Conservation (phyloP, 768 basidiomycete genomes). For the Termitomyces sp. region DNA sequence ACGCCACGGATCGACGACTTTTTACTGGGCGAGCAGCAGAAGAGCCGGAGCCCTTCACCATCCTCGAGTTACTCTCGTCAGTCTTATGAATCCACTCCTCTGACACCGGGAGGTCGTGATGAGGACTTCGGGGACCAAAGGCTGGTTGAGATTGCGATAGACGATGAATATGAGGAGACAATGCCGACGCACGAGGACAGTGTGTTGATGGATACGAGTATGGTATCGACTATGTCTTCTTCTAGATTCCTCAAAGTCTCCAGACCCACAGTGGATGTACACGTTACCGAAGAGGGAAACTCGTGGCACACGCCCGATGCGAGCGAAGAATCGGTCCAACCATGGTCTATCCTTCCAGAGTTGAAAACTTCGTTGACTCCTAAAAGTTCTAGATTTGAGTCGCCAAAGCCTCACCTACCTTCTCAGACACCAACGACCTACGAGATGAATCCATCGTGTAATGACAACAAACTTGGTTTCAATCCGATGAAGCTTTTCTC, state of each 20-base stretch:
- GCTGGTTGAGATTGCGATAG: constrained; percentile 6
- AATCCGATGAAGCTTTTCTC: constrained; percentile 13
- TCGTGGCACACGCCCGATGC: neutral
- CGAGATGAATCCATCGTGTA: neutral
- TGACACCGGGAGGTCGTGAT: constrained; percentile 11
- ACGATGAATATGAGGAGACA: constrained; percentile 6
- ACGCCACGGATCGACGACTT: constrained; percentile 4
- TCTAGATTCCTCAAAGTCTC: constrained; percentile 4
- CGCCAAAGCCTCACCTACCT: neutral
- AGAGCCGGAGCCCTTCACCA: constrained; percentile 1
- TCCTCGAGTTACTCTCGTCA: constrained; percentile 10
- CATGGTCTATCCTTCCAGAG: neutral
- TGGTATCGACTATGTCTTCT: constrained; percentile 3
- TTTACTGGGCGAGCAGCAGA: neutral
- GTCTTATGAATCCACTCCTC: constrained; percentile 12
- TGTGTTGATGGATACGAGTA: neutral
- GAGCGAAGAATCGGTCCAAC: neutral
- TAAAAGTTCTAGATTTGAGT: constrained; percentile 4
- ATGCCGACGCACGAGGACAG: neutral
- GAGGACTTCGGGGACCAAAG: neutral
- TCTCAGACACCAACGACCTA: neutral
- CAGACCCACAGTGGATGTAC: neutral
- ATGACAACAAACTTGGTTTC: neutral
- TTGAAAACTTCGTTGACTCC: constrained; percentile 1
- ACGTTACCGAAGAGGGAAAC: neutral